Conservation (phyloP, 2,329 filamentous ascomycete genomes). For the Fusarium pseudoanthophilum region DNA sequence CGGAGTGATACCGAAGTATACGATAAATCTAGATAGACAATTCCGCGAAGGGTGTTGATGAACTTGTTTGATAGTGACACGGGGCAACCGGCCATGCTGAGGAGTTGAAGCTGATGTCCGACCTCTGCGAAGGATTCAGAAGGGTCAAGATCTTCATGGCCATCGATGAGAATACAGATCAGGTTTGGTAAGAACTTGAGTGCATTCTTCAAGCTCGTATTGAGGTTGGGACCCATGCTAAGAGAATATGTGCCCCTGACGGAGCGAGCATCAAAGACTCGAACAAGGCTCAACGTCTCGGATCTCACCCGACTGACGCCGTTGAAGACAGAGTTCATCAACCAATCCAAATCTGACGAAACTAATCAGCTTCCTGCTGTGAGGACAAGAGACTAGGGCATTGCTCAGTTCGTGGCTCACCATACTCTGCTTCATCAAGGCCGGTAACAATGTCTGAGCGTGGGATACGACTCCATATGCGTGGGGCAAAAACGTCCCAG, state of each 20-base stretch:
- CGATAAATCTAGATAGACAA: constrained; percentile 66
- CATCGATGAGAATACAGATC: constrained; percentile 60
- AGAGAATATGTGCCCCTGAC: constrained; percentile 54
- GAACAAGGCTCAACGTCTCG: constrained; percentile 57
- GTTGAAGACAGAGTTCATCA: constrained; percentile 57
- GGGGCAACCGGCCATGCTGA: constrained; percentile 59
- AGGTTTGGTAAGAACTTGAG: constrained; percentile 56
- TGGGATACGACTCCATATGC: constrained; percentile 64
- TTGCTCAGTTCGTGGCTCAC: constrained; percentile 48
- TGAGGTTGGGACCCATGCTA: constrained; percentile 49
- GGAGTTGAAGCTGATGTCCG: constrained; percentile 42
- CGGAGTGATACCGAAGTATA: constrained; percentile 58
- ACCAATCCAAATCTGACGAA: constrained; percentile 60
- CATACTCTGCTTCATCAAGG: constrained; percentile 57
- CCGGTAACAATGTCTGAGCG: constrained; percentile 52
- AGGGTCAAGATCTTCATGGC: constrained; percentile 58
- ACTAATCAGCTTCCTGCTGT: neutral
- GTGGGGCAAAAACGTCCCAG: constrained; percentile 61
- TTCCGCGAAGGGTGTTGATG: constrained; percentile 52
- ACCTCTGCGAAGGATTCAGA: constrained; percentile 47
- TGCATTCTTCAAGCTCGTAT: constrained; percentile 53
- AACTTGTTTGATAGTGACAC: constrained; percentile 54
- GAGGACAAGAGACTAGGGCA: neutral
- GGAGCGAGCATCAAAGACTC: constrained; percentile 61
- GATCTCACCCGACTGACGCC: constrained; percentile 50